Conservation (phyloP, 179 eudicot genomes). For the Actinidia polygama region DNA sequence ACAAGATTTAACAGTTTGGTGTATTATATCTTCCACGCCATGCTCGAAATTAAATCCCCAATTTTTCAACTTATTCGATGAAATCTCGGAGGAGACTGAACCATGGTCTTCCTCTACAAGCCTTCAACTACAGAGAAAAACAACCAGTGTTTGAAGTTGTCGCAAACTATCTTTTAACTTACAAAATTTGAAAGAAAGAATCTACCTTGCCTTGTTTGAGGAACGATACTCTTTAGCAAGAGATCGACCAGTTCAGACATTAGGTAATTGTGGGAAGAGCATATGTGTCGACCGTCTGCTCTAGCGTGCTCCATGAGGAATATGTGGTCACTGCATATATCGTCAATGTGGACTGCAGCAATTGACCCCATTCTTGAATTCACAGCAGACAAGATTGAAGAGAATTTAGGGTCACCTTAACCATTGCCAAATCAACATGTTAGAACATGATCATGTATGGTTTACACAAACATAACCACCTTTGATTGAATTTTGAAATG, state of each 20-base stretch:
- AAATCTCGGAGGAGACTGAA: constrained; percentile 47
- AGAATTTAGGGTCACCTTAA: constrained; percentile 53
- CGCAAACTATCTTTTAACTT: neutral
- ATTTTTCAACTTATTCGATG: constrained; percentile 68
- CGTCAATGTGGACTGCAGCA: constrained; percentile 72
- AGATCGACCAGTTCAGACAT: constrained; percentile 47
- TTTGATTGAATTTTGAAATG: neutral
- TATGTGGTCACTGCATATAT: constrained; percentile 63
- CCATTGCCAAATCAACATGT: neutral
- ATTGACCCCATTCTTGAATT: constrained; percentile 77
- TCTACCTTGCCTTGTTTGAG: constrained; percentile 38
- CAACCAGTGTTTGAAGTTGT: neutral
- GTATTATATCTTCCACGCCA: constrained; percentile 42
- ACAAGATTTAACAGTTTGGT: constrained; percentile 41
- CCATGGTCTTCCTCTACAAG: constrained; percentile 27
- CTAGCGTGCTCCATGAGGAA: constrained; percentile 60
- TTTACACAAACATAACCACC: neutral
- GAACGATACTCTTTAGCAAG: constrained; percentile 48
- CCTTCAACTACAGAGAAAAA: constrained; percentile 34
- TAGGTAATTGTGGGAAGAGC: constrained; percentile 52
- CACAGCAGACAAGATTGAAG: constrained; percentile 58
- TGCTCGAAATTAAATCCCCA: constrained; percentile 64
- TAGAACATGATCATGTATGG: neutral
- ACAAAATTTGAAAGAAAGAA: neutral
- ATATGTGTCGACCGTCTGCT: constrained; percentile 63